Base-by-base conservation (phyloP, 148 eudicot genomes). In the Cornus controversa region DNA sequence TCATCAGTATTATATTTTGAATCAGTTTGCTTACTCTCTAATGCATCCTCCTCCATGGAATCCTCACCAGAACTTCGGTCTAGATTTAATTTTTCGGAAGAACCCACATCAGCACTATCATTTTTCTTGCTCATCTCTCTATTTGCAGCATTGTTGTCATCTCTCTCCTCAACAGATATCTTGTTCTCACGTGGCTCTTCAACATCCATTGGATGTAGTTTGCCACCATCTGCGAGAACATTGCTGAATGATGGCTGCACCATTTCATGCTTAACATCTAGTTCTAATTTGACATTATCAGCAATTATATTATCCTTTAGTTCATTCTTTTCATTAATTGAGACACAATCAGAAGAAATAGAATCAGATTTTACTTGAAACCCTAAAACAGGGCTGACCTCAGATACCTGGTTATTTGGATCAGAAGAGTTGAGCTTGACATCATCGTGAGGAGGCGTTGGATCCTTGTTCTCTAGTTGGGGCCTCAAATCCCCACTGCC, bases 211-310 rank as follows among this genome's bases (percentile, higher is more conserved):
- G 93, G 87, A 91, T 87, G 88, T 86, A 88, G 88, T 73, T 80
- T 67, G 79, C 89, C 91, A 83, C 84, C 88, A 78, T 84, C 93
- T 25, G 85, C 82, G 81, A 80, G 76, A 84, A 85, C 75, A 83
- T 78, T 82, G 82, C 88, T 83, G 80, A 90, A 87, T 76, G 92
- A 86, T 87, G 90, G 87, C 87, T 85, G 91, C 87, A 87, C 94
- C 92, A 88, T 86, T 87, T 90, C 96, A 90, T 86, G 94, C 88
- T 84, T 95, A 93, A 86, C 92, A 85, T 95, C 99, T 84, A 82
- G 72, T 82, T 93, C 97, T 93, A 96, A 89, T 93, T 91, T 85
- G 85, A 96, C 90, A 96, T 93, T 87, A 86, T 93, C 93, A 93
- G 87, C 91, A 93, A 86, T 87, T 87, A 93, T 83, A 85, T 93